Evolutionary conservation across 371 early-diverging fungal species (phyloP), one percentile per base, ranked within the genome.

Genomic region (Apophysomyces variabilis): DNA sequence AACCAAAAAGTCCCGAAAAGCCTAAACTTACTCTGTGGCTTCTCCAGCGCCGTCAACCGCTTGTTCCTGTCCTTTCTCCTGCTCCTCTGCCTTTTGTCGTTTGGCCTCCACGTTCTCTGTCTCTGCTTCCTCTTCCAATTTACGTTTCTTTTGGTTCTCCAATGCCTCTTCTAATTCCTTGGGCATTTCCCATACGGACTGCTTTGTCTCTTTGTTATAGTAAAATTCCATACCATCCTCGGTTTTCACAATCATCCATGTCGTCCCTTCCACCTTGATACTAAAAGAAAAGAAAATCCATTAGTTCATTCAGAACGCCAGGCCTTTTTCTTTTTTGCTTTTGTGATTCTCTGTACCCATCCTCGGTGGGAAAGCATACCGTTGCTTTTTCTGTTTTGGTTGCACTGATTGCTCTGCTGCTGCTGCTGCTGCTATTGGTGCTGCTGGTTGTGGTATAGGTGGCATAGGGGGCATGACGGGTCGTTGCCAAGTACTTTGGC

Each of bases 161-260:
- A 86, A 68, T 3, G 84, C 70, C 18, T 77, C 78, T 38, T 83
- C 74, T 21, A 85, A 61, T 50, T 85, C 85, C 16, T 78, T 75
- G 3, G 88, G 86, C 57, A 86, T 77, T 35, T 90, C 89, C 95
- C 95, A 95, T 12, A 87, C 79, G 0, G 89, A 85, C 18, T 77
- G 73, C 59, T 89, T 88, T 1, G 89, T 90, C 11, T 86, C 82
- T 44, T 85, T 74, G 80, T 93, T 86, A 66, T 86, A 90, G 66
- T 83, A 95, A 70, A 92, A 93, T 32, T 93, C 93, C 58, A 90
- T 84, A 26, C 90, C 89, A 21, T 79, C 77, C 38, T 76, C 82
- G n/a, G 94, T 93, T 59, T 82, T 78, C 0, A 92, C 88, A 63
- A 94, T 85, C 56, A 85, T 81, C 95, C 95, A 94, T 5, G 76